Percentiles rank a stretch among this genome's conserved stretches.
Evolutionary conservation across 371 early-diverging fungal genomes (phyloP).

Genomic region (Chytridium lagenaria): DNA sequence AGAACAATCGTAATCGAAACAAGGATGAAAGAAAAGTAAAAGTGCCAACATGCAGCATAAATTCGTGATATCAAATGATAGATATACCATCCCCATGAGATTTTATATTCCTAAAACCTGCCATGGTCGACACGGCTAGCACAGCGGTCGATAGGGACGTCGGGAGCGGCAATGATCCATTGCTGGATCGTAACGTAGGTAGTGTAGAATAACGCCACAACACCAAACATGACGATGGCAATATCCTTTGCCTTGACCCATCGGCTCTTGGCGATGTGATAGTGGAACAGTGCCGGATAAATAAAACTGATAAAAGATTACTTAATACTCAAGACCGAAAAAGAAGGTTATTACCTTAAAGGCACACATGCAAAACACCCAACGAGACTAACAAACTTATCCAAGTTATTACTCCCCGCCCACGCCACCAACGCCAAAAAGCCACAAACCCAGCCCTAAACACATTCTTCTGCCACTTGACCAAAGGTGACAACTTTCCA

Average conservation of each 20-base stretch:
- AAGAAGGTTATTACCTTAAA: no score
- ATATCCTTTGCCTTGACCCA: slow-evolving; percentile 60
- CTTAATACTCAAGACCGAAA: no score
- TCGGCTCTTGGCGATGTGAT: slow-evolving; percentile 53
- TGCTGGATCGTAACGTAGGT: slow-evolving; percentile 73
- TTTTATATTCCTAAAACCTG: no score
- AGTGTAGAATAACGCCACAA: slow-evolving; percentile 74
- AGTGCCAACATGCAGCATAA: no score
- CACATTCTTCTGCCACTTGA: slow-evolving; percentile 89
- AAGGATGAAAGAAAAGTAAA: no score
- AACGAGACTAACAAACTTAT: slow-evolving; percentile 87
- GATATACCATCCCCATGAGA: no score
- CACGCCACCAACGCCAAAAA: slow-evolving; percentile 74
- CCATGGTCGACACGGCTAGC: neutral
- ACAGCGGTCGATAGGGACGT: slow-evolving; percentile 54
- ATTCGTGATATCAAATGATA: no score
- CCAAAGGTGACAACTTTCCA: slow-evolving; percentile 52
- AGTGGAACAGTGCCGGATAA: slow-evolving; percentile 86
- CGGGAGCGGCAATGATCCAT: slow-evolving; percentile 61
- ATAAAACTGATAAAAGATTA: no score
- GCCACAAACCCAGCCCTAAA: slow-evolving; percentile 71
- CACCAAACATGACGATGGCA: slow-evolving; percentile 71
- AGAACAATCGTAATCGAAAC: no score
- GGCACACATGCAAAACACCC: slow-evolving; percentile 88
- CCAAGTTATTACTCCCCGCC: slow-evolving; percentile 78